These are phyloP conservation scores for Olyra latifolia DNA, from an alignment of 176 grass and related monocot species.

Conservation along the genomic window DNA sequence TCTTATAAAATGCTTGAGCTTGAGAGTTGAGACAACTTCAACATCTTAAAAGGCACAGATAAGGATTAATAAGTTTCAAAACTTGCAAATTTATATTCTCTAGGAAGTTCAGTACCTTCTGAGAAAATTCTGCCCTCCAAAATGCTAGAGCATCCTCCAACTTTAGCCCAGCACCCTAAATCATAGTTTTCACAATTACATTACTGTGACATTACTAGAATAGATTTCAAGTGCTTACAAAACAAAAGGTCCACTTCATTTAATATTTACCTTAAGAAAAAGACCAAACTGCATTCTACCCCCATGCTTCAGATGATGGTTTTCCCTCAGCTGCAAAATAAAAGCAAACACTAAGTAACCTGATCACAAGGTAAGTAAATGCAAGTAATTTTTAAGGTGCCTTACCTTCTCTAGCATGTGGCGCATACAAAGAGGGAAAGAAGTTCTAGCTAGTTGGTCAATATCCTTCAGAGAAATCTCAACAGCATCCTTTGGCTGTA, in stretches of 20 bases:
- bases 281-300: slow-evolving; percentile 97
- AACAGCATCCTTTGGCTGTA: slow-evolving; percentile 64
- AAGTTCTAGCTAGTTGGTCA: slow-evolving; percentile 68
- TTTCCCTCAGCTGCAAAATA: slow-evolving; percentile 76
- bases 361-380: slow-evolving; percentile 36
- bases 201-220: slow-evolving; percentile 12
- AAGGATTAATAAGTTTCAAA: neutral
- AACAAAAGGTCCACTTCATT: slow-evolving; percentile 6
- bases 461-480: slow-evolving; percentile 97
- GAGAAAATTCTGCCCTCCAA: slow-evolving; percentile 96
- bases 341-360: slow-evolving; percentile 30
- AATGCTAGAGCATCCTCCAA: slow-evolving; percentile 97
- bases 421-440: slow-evolving; percentile 97
- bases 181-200: neutral
- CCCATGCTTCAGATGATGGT: slow-evolving; percentile 95
- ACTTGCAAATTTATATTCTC: slow-evolving; percentile 12
- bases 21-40: neutral
- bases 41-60: slow-evolving; percentile 10
- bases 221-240: neutral
- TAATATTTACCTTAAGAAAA: slow-evolving; percentile 86
- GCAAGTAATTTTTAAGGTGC: slow-evolving; percentile 22
- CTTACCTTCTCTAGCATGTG: slow-evolving; percentile 93
- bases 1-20: slow-evolving; percentile 1
- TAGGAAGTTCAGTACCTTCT: slow-evolving; percentile 64
- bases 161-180: slow-evolving; percentile 86